Percentiles rank a stretch among this genome's conserved stretches.
Evolutionary conservation across 106 monocot genomes (phyloP).

Genomic region (Triglochin maritima): DNA sequence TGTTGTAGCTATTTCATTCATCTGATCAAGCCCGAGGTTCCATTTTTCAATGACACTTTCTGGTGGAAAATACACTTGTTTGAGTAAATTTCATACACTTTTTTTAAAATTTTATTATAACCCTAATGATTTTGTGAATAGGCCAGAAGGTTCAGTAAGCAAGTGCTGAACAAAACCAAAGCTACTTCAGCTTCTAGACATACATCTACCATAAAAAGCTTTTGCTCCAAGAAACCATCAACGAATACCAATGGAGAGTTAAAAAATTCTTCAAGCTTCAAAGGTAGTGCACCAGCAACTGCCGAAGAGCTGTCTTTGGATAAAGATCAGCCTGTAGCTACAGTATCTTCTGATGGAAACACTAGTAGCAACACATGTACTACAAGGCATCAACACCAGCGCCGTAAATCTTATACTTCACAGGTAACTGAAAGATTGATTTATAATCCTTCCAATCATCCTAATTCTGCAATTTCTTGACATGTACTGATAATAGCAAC

Average conservation of each 20-base stretch:
- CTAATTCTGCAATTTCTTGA: neutral
- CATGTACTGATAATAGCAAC: neutral
- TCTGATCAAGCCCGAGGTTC: too few species aligned
- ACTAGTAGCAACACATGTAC: neutral
- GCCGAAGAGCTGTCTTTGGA: neutral
- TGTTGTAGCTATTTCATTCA: too few species aligned
- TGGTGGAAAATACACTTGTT: neutral
- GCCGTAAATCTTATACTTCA: slow-evolving; percentile 1
- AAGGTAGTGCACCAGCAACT: neutral
- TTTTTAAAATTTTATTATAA: neutral
- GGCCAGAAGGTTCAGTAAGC: neutral
- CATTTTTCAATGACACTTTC: too few species aligned
- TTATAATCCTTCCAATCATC: neutral
- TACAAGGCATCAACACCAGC: neutral
- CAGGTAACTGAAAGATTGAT: neutral
- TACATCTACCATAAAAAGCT: neutral
- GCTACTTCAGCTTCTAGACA: neutral
- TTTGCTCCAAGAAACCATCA: neutral
- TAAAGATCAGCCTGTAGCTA: neutral
- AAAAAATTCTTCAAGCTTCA: neutral
- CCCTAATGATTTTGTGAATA: neutral
- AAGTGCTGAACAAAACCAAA: neutral
- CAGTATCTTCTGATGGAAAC: neutral
- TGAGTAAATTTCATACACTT: neutral
- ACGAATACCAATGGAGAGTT: neutral